Evolutionary conservation across 108 stramenopile species (phyloP), one percentile per base, ranked within the genome.

Genomic region (Pinguiococcus pyrenoidosus): DNA sequence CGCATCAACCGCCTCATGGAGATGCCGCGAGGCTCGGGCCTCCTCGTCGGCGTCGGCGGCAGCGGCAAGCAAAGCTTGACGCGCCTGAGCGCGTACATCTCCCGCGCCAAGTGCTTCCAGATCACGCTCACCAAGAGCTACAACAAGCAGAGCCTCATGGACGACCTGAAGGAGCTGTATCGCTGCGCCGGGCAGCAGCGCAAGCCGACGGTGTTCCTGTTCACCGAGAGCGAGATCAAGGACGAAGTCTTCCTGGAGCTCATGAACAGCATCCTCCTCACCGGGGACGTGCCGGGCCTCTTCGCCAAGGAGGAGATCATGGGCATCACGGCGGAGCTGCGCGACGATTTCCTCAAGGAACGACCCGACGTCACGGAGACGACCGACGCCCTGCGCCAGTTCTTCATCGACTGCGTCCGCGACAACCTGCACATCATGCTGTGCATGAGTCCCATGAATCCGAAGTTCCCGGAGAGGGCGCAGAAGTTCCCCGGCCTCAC

Each of bases 281-380:
- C 87, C 2, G 87, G 87, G 18, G 87, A 88, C 46, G 75, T 88
- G 8, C 82, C 83, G 1, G 84, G 81, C 33, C 65, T 88, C 1
- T 88, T 88, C 60, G 76, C 87, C 13, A 88, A 88, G 75, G 87
- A 88, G 67, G 87, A 88, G 63, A 80, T 85, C 73, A 77, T 84
- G 73, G 83, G 81, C 26, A 84, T 85, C 72, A 83, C 87, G 29
- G 62, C 69, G 29, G 65, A 63, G 20, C 56, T 66, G 21, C 62
- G 56, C n/a, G 22, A 49, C 38, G 43, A 53, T 8, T 64, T 64
- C 44, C 37, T 62, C 5, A 62, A 78, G 45, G 78, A 77, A 8
- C 73, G 84, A 32, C 77, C 84, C 25, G 83, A 70, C n/a, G 38
- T 79, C 51, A 80, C 80, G 43, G 83, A 84, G 36, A 86, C 78